Percentiles rank a stretch among this genome's conserved stretches.
Evolutionary conservation across 345 rosid genomes (phyloP).

Genomic region (Aethionema arabicum): DNA sequence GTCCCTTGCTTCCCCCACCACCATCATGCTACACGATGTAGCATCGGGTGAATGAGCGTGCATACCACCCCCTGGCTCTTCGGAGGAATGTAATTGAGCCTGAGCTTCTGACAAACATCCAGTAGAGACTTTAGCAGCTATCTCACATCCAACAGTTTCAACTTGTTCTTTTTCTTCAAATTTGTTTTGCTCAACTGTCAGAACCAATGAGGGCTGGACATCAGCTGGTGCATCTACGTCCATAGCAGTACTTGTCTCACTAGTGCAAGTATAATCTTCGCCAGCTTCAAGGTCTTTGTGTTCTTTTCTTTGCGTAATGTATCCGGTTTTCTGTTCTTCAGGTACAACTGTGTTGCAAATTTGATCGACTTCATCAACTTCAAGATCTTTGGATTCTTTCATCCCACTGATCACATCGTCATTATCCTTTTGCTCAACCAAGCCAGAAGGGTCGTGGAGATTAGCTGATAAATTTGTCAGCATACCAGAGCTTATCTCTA

Average conservation of each 20-base stretch:
- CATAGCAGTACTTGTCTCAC: constrained; percentile 13
- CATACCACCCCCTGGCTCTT: constrained; percentile 14
- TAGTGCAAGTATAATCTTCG: not conserved
- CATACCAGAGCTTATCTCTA: constrained; percentile 7
- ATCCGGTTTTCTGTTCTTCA: not conserved
- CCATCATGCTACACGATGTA: not conserved
- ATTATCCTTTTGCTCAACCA: constrained; percentile 23
- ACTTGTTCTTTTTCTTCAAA: constrained; percentile 1
- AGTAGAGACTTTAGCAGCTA: constrained; percentile 3
- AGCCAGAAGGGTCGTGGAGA: not conserved
- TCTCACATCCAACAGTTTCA: constrained; percentile 3
- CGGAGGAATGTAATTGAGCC: not conserved
- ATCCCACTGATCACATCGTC: not conserved
- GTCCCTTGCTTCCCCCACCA: not conserved
- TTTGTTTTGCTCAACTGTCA: not conserved
- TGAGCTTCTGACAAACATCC: not conserved
- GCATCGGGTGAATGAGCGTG: not conserved
- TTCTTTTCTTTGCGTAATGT: not conserved
- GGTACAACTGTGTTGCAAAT: not conserved
- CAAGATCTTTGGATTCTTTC: constrained; percentile 16
- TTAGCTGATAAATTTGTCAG: constrained; percentile 2
- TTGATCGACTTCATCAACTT: not conserved
- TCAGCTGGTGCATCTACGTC: constrained; percentile 11
- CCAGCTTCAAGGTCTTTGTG: constrained; percentile 3
- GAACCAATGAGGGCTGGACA: constrained; percentile 5